Conservation (phyloP, 768 basidiomycete species). For the Psilocybe sp. region DNA sequence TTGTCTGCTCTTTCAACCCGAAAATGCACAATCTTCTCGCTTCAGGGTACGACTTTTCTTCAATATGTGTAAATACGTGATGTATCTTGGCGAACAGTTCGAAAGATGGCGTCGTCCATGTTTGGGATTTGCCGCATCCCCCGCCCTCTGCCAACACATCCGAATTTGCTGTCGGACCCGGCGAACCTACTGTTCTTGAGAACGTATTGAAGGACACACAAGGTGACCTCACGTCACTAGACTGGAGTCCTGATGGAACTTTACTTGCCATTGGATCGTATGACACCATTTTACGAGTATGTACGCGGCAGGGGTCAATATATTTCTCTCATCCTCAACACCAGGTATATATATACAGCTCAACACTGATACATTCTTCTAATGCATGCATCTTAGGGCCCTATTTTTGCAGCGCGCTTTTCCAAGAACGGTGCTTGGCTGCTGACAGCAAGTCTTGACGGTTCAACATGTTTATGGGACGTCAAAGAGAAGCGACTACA, state of each 20-base stretch:
- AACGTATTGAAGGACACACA: conserved; percentile 44
- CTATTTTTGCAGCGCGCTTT: conserved; percentile 78
- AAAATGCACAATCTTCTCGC: conserved; percentile 55
- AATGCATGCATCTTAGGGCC: conserved; percentile 51
- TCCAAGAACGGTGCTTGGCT: conserved; percentile 73
- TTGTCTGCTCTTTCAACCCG: conserved; percentile 81
- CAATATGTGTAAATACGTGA: background rate
- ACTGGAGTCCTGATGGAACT: conserved; percentile 75
- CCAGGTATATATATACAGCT: conserved; percentile 43
- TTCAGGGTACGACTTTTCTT: conserved; percentile 54
- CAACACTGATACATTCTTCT: conserved; percentile 15
- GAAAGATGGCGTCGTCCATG: conserved; percentile 70
- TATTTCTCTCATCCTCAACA: conserved; percentile 66
- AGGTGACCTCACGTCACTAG: conserved; percentile 71
- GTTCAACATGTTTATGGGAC: conserved; percentile 78
- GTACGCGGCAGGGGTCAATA: conserved; percentile 52
- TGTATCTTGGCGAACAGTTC: conserved; percentile 42
- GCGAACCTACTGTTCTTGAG: conserved; percentile 42
- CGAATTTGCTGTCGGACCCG: conserved; percentile 29
- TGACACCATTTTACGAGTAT: conserved; percentile 70
- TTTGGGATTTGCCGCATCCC: conserved; percentile 64
- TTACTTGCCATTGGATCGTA: conserved; percentile 78
- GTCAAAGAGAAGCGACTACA: conserved; percentile 57
- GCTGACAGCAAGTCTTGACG: conserved; percentile 74
- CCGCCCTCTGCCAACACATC: conserved; percentile 20